A percentile compares a stretch with the other conserved stretches of the same genome.
Evolutionary conservation across 2,329 filamentous ascomycete species (phyloP).

Genomic region (Sordariomycetes sp.): DNA sequence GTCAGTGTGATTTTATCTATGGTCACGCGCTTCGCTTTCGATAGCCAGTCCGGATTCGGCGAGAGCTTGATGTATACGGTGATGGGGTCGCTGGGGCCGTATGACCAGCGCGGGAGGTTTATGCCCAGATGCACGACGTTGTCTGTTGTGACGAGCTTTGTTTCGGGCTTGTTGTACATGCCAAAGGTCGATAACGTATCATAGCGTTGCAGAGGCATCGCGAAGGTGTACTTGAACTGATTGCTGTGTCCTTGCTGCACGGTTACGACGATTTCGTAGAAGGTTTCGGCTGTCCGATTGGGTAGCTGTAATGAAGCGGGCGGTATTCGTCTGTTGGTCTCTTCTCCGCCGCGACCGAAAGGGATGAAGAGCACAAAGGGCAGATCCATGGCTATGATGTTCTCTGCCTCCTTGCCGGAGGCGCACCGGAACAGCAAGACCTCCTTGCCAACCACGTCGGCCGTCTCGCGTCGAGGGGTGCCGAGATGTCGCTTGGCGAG

Average conservation of each 20-base stretch:
- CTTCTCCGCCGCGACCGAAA: constrained; percentile 83
- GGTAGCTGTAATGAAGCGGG: constrained; percentile 86
- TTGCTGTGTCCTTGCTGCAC: constrained; percentile 83
- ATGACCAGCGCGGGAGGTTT: constrained; percentile 90
- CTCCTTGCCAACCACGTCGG: constrained; percentile 92
- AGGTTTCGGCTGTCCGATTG: constrained; percentile 92
- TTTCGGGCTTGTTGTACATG: constrained; percentile 97
- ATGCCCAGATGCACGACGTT: constrained; percentile 88
- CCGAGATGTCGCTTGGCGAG: constrained; percentile 86
- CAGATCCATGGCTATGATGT: constrained; percentile 89
- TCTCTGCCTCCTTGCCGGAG: constrained; percentile 76
- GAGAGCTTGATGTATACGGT: constrained; percentile 92
- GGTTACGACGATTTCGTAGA: constrained; percentile 91
- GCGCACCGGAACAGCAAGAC: constrained; percentile 83
- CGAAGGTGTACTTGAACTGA: constrained; percentile 85
- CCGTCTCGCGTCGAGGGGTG: constrained; percentile 81
- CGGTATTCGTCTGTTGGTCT: constrained; percentile 81
- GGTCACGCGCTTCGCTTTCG: constrained; percentile 82
- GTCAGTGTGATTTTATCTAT: constrained; percentile 89
- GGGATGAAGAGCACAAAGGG: constrained; percentile 97
- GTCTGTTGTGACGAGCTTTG: constrained; percentile 75
- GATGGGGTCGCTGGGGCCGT: constrained; percentile 89
- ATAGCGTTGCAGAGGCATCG: constrained; percentile 84
- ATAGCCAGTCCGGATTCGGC: constrained; percentile 85
- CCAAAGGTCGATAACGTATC: constrained; percentile 97